Evolutionary conservation across 306 rosid genomes (phyloP).

Genomic region (Vigna reflexopilosa): DNA sequence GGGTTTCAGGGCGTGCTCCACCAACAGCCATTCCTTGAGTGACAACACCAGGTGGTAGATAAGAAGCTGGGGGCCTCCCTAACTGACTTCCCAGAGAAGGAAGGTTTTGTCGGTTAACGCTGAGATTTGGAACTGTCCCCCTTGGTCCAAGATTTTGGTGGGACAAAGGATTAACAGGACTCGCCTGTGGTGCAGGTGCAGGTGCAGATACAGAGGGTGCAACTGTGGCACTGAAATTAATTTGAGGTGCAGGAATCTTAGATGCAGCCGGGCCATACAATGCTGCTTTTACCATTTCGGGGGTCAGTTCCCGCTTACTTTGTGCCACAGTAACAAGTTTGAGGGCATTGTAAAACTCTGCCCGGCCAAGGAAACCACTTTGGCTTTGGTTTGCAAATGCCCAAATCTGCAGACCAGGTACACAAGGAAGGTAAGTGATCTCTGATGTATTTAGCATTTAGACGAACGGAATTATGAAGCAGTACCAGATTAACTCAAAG

Average conservation of each 20-base stretch:
- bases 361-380: conserved; percentile 79
- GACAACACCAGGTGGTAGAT: conserved; percentile 46
- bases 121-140: conserved; percentile 58
- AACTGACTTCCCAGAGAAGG: conserved; percentile 53
- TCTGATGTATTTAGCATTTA: conserved; percentile 16
- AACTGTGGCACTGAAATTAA: conserved; percentile 59
- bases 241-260: conserved; percentile 95
- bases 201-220: conserved; percentile 59
- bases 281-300: conserved; percentile 93
- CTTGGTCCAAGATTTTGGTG: conserved; percentile 62
- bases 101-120: conserved; percentile 49
- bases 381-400: conserved; percentile 78
- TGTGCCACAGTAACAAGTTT: conserved; percentile 99
- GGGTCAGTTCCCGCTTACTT: conserved; percentile 85
- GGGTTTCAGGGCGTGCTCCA: conserved; percentile 51
- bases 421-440: background rate
- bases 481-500: background rate
- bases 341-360: conserved; percentile 97
- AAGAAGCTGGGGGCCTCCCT: conserved; percentile 63
- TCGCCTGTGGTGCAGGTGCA: conserved; percentile 44
- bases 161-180: conserved; percentile 52
- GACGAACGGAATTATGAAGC: conserved; percentile 2
- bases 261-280: conserved; percentile 89
- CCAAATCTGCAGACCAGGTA: conserved; percentile 74
- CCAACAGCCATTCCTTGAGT: conserved; percentile 59